Evolutionary conservation across 2,329 filamentous ascomycete species (phyloP), one percentile per base, ranked within the genome.

Genomic region (Penicillium hesseltinei): DNA sequence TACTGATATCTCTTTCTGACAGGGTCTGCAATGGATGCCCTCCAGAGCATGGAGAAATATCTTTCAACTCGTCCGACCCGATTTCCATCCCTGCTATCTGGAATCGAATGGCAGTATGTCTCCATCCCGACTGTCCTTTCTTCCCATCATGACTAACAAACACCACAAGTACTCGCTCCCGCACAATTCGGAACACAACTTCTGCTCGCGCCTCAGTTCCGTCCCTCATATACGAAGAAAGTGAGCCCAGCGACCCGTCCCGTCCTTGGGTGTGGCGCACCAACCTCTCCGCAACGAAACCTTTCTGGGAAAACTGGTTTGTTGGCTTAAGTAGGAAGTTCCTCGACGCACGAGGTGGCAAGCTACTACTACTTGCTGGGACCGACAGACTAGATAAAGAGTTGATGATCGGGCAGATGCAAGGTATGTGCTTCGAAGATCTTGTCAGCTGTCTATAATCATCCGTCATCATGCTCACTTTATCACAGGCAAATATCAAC

Each of bases 291-390:
- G 85, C 85, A 38, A 97, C 94, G 9, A 89, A 95, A 69, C 86
- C 89, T 0, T 97, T 92, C 73, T 99, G 93, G 93, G 88, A 94
- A 73, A 89, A 86, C 63, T 99, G 93, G 93, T 97, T 97, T 70
- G 81, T 85, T 11, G 92, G 92, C 0, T 81, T 97, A 66, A 96
- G 91, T 73, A 85, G 84, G 67, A 96, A 96, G 76, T 99, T 97
- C 70, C 80, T 97, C 43, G 82, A 81, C 51, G 90, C 89, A 0
- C 86, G 83, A 61, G 92, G 91, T 29, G 92, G 92, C 9, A 97
- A 97, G 74, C 74, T 96, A 59, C 77, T 97, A 50, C 77, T 97
- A 51, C 82, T 97, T 33, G 93, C 92, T 3, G 92, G 92, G 19
- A 96, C 92, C 11, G 93, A 97, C 76, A 82, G 92, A 48, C 74